phyloP scores from a whole-genome alignment of 2,329 filamentous ascomycete genomes.

The Elsinoe arachidis region DNA sequence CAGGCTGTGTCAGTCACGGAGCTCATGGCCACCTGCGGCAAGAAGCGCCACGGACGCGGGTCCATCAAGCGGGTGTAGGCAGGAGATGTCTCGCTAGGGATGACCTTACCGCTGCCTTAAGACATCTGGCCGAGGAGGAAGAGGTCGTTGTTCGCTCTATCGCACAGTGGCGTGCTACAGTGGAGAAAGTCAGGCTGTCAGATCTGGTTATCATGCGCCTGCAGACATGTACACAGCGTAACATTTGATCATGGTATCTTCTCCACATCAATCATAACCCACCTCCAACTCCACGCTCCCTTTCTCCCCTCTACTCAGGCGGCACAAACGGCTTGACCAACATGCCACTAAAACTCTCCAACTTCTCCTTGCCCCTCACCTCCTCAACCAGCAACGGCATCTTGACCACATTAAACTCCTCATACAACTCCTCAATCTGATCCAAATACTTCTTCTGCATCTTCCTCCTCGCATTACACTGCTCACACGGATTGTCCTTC shows the following conservation, averaged over 20 bases:
- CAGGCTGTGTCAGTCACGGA: too few relatives aligned
- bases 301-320: constrained; percentile 32
- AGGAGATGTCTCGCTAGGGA: too few relatives aligned
- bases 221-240: too few relatives aligned
- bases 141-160: too few relatives aligned
- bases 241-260: constrained; percentile 4
- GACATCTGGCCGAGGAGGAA: too few relatives aligned
- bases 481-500: constrained; percentile 75
- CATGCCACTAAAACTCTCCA: constrained; percentile 87
- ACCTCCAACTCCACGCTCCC: constrained; percentile 2
- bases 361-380: constrained; percentile 85
- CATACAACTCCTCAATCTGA: constrained; percentile 96
- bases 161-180: too few relatives aligned
- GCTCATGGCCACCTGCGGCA: too few relatives aligned
- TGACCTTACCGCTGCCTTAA: too few relatives aligned
- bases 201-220: too few relatives aligned
- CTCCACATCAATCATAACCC: constrained; percentile 7
- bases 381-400: constrained; percentile 96
- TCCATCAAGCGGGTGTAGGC: too few relatives aligned
- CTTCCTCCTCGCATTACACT: constrained; percentile 87
- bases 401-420: constrained; percentile 98
- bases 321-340: constrained; percentile 67
- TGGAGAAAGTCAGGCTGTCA: too few relatives aligned
- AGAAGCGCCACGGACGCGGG: too few relatives aligned
- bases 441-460: constrained; percentile 99